Percentiles rank a stretch among this genome's conserved stretches.
Conservation (phyloP, 2,329 filamentous ascomycete genomes). For the Monascus ruber region DNA sequence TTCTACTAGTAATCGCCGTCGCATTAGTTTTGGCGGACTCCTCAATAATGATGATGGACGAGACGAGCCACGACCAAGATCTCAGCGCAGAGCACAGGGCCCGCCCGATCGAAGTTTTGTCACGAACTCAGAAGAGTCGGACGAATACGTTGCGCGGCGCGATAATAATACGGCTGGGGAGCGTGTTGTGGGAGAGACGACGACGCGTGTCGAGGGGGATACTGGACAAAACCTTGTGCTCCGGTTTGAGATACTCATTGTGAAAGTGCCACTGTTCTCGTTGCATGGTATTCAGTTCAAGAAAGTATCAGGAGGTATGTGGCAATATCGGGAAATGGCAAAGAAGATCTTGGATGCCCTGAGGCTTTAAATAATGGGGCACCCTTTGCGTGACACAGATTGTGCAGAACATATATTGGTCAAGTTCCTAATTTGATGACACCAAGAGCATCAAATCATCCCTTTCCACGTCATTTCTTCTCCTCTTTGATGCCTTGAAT, state of each 20-base stretch:
- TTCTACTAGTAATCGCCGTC: constrained; percentile 53
- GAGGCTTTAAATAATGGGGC: constrained; percentile 47
- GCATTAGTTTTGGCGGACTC: constrained; percentile 74
- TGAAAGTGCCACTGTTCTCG: constrained; percentile 88
- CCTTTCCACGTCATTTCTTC: constrained; percentile 1
- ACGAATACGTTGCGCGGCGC: constrained; percentile 53
- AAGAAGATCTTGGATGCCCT: constrained; percentile 86
- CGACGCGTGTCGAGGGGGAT: constrained; percentile 82
- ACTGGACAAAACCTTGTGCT: constrained; percentile 73
- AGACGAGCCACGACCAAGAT: constrained; percentile 44
- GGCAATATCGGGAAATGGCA: constrained; percentile 98
- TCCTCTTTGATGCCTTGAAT: constrained; percentile 12
- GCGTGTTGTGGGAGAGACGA: constrained; percentile 70
- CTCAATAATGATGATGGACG: constrained; percentile 56
- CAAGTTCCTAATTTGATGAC: no score
- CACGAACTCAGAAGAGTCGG: constrained; percentile 79
- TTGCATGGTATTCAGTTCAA: constrained; percentile 98
- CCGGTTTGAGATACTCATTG: constrained; percentile 91
- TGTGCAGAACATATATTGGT: no score
- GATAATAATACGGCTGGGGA: constrained; percentile 39
- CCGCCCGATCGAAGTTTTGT: constrained; percentile 57
- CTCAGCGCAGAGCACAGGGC: constrained; percentile 33
- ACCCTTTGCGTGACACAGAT: no score
- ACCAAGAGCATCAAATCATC: constrained; percentile 1
- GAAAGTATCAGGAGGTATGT: constrained; percentile 86